A percentile compares a stretch with the other conserved stretches of the same genome.
These are phyloP conservation scores for Penicillium sp. DNA, from an alignment of 2,329 filamentous ascomycete genomes.

Conservation along the genomic window DNA sequence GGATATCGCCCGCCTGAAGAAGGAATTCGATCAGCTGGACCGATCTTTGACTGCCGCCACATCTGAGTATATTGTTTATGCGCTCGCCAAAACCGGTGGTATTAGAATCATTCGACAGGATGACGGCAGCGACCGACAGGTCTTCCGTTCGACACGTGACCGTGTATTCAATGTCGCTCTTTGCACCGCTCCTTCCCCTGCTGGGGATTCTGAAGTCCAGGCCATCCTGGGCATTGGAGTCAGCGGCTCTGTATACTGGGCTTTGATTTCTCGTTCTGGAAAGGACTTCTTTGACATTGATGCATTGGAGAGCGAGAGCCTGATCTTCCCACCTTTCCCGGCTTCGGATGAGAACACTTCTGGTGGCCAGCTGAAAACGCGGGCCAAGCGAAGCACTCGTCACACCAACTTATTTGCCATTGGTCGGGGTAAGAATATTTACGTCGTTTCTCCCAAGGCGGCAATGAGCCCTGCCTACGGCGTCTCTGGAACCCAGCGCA, in stretches of 20 bases:
- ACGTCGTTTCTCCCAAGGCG: conserved; percentile 70
- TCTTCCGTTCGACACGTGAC: conserved; percentile 89
- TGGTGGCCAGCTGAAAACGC: conserved; percentile 91
- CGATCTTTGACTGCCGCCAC: conserved; percentile 89
- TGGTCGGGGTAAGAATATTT: conserved; percentile 92
- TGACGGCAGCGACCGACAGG: conserved; percentile 85
- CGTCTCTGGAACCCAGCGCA: conserved; percentile 53
- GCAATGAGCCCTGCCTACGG: conserved; percentile 54
- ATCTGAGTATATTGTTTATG: conserved; percentile 89
- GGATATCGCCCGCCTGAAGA: conserved; percentile 92
- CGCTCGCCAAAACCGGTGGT: conserved; percentile 88
- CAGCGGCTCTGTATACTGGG: conserved; percentile 96
- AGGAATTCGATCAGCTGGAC: conserved; percentile 97
- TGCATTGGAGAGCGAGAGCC: conserved; percentile 79
- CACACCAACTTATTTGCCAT: conserved; percentile 95
- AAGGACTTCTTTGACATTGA: conserved; percentile 78
- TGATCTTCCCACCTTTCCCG: conserved; percentile 84
- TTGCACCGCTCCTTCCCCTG: conserved; percentile 64
- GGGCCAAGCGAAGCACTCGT: conserved; percentile 82
- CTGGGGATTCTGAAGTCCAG: conserved; percentile 64
- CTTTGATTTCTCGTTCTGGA: conserved; percentile 72
- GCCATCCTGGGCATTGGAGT: conserved; percentile 89
- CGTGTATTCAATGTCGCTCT: conserved; percentile 93
- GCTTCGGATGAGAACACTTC: conserved; percentile 87
- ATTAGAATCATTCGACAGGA: conserved; percentile 93